Percentiles rank a stretch among this genome's conserved stretches.
Evolutionary conservation across 2,329 filamentous ascomycete genomes (phyloP).

Genomic region (Byssothecium circinans): DNA sequence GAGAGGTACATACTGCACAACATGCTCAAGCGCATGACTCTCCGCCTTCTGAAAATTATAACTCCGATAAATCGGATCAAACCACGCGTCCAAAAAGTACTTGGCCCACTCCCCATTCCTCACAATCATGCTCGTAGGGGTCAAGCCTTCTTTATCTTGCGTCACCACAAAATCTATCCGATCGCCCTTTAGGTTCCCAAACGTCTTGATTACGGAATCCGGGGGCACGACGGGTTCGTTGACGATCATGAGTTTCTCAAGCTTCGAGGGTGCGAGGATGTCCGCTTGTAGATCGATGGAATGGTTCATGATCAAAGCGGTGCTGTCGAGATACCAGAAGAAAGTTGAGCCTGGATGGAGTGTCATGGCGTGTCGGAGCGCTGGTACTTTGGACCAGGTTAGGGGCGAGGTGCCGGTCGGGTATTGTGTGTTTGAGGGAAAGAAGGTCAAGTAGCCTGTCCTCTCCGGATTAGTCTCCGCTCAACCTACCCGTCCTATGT

Average conservation of each 20-base stretch:
- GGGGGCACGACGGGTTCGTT: slow-evolving; percentile 88
- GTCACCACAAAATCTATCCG: slow-evolving; percentile 81
- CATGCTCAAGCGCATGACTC: slow-evolving; percentile 75
- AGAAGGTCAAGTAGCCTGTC: slow-evolving; percentile 82
- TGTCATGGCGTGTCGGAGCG: slow-evolving; percentile 85
- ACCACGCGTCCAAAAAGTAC: slow-evolving; percentile 94
- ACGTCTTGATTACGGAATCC: slow-evolving; percentile 96
- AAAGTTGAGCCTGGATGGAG: slow-evolving; percentile 74
- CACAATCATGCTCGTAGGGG: slow-evolving; percentile 75
- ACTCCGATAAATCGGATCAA: slow-evolving; percentile 86
- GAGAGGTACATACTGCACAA: slow-evolving; percentile 49
- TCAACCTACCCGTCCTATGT: not conserved
- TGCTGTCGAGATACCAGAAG: slow-evolving; percentile 84
- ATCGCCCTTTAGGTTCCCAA: slow-evolving; percentile 73
- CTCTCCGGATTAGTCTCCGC: not conserved
- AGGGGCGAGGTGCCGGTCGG: slow-evolving; percentile 59
- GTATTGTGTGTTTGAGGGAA: slow-evolving; percentile 77
- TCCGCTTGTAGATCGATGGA: slow-evolving; percentile 68
- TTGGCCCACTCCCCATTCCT: slow-evolving; percentile 86
- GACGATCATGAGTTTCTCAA: slow-evolving; percentile 80
- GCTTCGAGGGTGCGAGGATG: slow-evolving; percentile 65
- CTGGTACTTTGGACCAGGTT: slow-evolving; percentile 79
- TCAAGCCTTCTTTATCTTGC: slow-evolving; percentile 80
- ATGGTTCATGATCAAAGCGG: slow-evolving; percentile 87
- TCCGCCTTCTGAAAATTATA: slow-evolving; percentile 98